Percentiles rank a stretch among this genome's conserved stretches.
Evolutionary conservation across 177 flowering plant species (phyloP).

Genomic region (Vitis hybrid): DNA sequence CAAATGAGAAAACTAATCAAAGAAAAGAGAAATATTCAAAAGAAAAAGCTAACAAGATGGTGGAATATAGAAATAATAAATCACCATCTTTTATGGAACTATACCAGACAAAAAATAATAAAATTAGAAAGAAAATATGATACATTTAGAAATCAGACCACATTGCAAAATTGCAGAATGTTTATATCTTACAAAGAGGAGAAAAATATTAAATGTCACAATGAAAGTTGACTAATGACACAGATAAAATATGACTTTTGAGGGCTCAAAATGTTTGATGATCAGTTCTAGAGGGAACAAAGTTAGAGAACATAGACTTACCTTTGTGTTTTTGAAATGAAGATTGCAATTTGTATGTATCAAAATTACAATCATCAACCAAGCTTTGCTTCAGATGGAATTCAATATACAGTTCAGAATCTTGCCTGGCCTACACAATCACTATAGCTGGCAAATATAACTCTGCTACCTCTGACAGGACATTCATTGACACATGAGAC

Average conservation of each 20-base stretch:
- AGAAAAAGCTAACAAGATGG: no score
- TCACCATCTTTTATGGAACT: not conserved
- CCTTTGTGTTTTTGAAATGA: no score
- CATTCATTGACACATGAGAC: conserved; percentile 43
- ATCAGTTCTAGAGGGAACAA: not conserved
- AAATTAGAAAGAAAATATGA: no score
- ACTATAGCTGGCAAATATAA: conserved; percentile 37
- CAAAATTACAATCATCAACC: not conserved
- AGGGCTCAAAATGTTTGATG: no score
- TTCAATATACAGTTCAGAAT: not conserved
- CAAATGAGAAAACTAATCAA: no score
- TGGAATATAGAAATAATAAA: not conserved
- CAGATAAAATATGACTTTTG: no score
- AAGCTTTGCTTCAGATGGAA: not conserved
- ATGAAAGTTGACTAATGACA: no score
- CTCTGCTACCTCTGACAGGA: conserved; percentile 48
- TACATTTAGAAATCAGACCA: not conserved
- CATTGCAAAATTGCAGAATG: not conserved
- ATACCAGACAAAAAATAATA: not conserved
- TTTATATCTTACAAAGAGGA: no score
- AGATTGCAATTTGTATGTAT: no score
- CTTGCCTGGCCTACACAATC: conserved; percentile 44
- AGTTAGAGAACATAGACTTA: no score
- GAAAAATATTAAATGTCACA: no score
- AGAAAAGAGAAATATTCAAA: no score